phyloP scores from a whole-genome alignment of 352 stramenopile genomes.

The Globisporangium yorkense region DNA sequence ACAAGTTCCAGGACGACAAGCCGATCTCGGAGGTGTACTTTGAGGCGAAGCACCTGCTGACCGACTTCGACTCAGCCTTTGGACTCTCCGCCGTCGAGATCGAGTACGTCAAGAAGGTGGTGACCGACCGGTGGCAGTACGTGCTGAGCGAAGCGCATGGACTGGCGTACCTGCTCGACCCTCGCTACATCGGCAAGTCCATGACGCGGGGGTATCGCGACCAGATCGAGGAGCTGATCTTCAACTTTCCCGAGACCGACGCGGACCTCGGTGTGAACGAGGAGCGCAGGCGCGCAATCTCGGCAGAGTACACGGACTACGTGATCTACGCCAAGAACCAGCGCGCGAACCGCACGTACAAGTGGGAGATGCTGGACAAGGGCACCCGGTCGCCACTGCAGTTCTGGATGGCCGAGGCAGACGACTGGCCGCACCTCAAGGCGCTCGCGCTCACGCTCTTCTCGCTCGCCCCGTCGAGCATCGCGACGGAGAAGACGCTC shows the following conservation, averaged over 20 bases:
- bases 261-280: conserved; percentile 58
- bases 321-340: conserved; percentile 82
- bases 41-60: conserved; percentile 70
- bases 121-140: conserved; percentile 70
- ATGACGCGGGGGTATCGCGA: conserved; percentile 80
- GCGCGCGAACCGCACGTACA: conserved; percentile 71
- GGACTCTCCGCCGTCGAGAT: conserved; percentile 58
- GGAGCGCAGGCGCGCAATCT: conserved; percentile 62
- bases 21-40: conserved; percentile 83
- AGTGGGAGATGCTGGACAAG: conserved; percentile 85
- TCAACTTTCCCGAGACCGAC: conserved; percentile 72
- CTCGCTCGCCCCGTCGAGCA: conserved; percentile 65
- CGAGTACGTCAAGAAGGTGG: conserved; percentile 81
- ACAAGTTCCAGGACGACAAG: conserved; percentile 83
- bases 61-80: conserved; percentile 74
- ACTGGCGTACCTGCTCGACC: conserved; percentile 68
- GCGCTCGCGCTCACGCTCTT: conserved; percentile 71
- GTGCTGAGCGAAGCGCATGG: conserved; percentile 71
- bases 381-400: conserved; percentile 67
- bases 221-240: conserved; percentile 80
- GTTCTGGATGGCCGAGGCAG: conserved; percentile 73
- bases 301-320: conserved; percentile 72
- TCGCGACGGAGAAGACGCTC: conserved; percentile 63
- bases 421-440: conserved; percentile 78
- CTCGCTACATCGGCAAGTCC: conserved; percentile 76